Conservation (phyloP, 345 rosid species). For the Gossypium australe region DNA sequence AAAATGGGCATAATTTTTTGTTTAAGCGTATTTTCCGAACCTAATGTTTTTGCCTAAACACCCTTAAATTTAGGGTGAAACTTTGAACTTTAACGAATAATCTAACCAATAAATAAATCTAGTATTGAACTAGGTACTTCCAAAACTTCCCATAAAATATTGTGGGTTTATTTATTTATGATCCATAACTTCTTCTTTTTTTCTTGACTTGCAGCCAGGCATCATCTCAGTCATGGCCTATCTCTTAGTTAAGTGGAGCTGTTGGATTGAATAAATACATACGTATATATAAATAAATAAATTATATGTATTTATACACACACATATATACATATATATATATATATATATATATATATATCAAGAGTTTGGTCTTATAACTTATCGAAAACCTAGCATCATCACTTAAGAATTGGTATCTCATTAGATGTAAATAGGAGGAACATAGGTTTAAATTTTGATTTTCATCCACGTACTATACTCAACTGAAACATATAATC, state of each 20-base stretch:
- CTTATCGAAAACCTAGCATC: neutral
- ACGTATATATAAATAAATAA: too few species aligned
- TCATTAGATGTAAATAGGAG: neutral
- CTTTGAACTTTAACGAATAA: too few species aligned
- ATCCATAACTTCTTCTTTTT: neutral
- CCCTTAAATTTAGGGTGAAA: fast-evolving
- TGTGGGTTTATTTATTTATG: neutral
- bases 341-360: neutral
- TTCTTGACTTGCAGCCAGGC: slow-evolving; percentile 40
- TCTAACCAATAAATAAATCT: too few species aligned
- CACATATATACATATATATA: neutral
- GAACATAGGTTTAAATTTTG: too few species aligned
- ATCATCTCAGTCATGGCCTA: slow-evolving; percentile 46
- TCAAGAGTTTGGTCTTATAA: neutral
- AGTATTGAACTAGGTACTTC: too few species aligned
- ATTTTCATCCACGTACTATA: too few species aligned
- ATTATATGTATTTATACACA: too few species aligned
- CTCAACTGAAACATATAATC: too few species aligned
- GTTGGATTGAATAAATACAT: slow-evolving; percentile 3
- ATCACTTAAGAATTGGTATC: neutral
- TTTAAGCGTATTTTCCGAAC: too few species aligned
- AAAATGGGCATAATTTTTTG: too few species aligned
- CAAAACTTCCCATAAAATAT: too few species aligned
- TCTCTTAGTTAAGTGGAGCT: slow-evolving; percentile 16
- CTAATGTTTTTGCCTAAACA: too few species aligned